A percentile compares a stretch with the other conserved stretches of the same genome.
These are phyloP conservation scores for Xylaria sp. DNA, from an alignment of 2,329 filamentous ascomycete species.

Conservation along the genomic window DNA sequence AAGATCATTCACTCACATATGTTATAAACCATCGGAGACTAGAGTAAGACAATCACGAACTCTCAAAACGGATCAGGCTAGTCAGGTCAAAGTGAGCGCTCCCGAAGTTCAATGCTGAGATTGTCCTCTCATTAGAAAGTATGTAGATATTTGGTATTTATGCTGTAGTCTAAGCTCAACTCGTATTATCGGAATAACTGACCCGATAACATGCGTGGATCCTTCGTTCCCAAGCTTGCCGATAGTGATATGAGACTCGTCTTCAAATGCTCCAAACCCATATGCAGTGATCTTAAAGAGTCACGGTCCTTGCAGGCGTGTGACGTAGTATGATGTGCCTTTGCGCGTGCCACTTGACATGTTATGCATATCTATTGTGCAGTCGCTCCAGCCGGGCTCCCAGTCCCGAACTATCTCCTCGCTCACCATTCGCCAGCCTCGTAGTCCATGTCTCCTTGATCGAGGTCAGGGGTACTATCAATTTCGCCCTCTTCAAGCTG, in stretches of 20 bases:
- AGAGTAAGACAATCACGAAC: not conserved
- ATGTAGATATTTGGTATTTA: constrained; percentile 6
- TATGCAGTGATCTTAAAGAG: not conserved
- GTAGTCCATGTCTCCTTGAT: constrained; percentile 50
- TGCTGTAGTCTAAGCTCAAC: not conserved
- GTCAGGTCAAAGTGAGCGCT: not conserved
- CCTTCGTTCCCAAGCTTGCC: not conserved
- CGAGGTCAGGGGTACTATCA: constrained; percentile 35
- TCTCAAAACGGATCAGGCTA: not conserved
- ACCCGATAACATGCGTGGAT: not conserved
- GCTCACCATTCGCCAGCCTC: constrained; percentile 43
- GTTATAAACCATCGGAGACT: not conserved
- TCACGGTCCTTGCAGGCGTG: not conserved
- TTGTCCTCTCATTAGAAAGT: not conserved
- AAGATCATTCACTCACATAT: not conserved
- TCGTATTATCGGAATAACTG: not conserved
- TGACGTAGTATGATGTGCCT: not conserved
- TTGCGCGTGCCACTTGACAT: not conserved
- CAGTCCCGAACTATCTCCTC: not conserved
- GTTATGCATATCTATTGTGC: constrained; percentile 6
- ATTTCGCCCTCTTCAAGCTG: constrained; percentile 46
- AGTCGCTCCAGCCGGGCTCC: not conserved
- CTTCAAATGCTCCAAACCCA: not conserved
- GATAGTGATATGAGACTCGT: not conserved
- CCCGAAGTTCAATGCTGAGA: not conserved